phyloP scores from a whole-genome alignment of 768 basidiomycete species.

The Hirschioporus abietinus region DNA sequence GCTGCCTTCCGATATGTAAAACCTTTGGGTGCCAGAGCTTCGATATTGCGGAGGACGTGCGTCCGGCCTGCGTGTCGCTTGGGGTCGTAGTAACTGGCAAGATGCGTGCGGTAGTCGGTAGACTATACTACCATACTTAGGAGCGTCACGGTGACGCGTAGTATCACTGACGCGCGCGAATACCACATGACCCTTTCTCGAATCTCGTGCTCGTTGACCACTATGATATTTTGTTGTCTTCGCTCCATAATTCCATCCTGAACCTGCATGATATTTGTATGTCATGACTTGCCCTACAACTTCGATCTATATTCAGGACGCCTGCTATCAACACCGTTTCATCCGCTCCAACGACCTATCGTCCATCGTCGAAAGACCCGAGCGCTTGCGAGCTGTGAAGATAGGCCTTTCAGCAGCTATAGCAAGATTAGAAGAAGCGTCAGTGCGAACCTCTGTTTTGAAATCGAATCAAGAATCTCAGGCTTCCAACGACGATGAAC shows the following conservation, averaged over 20 bases:
- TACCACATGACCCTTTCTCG: background rate
- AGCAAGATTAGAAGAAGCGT: constrained; percentile 55
- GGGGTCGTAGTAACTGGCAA: background rate
- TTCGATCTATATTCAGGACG: constrained; percentile 54
- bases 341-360: constrained; percentile 74
- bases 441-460: background rate
- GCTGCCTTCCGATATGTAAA: no score
- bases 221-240: no score
- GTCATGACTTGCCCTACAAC: background rate
- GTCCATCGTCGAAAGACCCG: constrained; percentile 83
- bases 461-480: constrained; percentile 3
- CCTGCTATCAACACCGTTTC: constrained; percentile 68
- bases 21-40: no score
- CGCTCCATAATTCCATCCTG: background rate
- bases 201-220: background rate
- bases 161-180: no score
- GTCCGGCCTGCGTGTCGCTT: background rate
- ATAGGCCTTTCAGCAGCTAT: constrained; percentile 78
- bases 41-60: no score
- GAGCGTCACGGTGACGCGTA: no score
- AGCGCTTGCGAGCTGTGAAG: constrained; percentile 80
- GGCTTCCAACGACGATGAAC: constrained; percentile 27
- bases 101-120: no score
- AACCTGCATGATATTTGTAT: background rate
- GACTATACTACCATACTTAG: no score